phyloP scores from a whole-genome alignment of 495 filamentous ascomycete species.

The Talaromyces liani region DNA sequence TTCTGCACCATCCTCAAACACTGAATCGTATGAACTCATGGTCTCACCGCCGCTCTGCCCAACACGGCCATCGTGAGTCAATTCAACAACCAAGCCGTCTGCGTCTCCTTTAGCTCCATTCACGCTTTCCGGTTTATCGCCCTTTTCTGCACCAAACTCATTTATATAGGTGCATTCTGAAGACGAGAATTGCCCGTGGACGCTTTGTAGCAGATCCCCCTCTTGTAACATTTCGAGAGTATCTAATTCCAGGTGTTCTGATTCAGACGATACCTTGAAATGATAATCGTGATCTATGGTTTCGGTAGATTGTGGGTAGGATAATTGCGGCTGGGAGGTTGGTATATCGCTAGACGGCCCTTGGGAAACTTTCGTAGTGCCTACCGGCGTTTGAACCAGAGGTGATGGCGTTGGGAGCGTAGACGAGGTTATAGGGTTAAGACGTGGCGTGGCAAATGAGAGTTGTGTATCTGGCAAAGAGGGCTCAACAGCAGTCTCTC shows the following conservation, averaged over 20 bases:
- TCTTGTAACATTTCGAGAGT: neutral
- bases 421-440: constrained; percentile 38
- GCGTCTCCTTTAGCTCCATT: constrained; percentile 18
- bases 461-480: constrained; percentile 9
- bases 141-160: neutral
- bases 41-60: neutral
- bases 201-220: neutral
- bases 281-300: constrained; percentile 14
- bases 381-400: constrained; percentile 22
- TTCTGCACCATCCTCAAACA: neutral
- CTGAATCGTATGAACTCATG: neutral
- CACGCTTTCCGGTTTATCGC: neutral
- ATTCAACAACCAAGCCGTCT: constrained; percentile 8
- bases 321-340: constrained; percentile 9
- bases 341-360: neutral
- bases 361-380: neutral
- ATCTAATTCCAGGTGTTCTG: neutral
- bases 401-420: constrained; percentile 40
- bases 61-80: neutral
- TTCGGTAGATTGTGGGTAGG: neutral
- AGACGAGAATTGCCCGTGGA: neutral
- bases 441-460: constrained; percentile 35
- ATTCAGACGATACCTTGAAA: constrained; percentile 2
- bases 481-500: constrained; percentile 1
- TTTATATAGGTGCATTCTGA: neutral